Percentiles rank a stretch among this genome's conserved stretches.
phyloP scores from a whole-genome alignment of 1,284 basidiomycete species.

The Pseudozyma thailandica region DNA sequence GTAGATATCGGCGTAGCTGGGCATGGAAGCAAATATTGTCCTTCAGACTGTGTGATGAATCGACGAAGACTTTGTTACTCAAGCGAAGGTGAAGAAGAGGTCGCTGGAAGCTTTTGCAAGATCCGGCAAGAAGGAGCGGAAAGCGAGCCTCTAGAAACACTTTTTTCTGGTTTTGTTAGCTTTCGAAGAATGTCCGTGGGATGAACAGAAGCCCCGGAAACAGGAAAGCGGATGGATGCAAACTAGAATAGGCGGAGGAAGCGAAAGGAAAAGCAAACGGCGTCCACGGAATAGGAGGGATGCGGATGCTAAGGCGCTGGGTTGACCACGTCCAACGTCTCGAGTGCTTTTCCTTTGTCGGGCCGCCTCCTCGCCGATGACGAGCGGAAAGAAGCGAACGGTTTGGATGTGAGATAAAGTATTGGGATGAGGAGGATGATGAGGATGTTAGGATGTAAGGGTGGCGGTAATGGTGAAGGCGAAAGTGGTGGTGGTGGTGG shows the following conservation, averaged over 20 bases:
- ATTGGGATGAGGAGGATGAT: neutral
- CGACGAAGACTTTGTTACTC: no score
- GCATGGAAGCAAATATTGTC: slow-evolving; percentile 7
- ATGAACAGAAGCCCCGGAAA: neutral
- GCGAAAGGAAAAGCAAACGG: slow-evolving; percentile 7
- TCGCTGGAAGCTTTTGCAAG: neutral
- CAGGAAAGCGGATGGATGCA: neutral
- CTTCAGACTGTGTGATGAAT: neutral
- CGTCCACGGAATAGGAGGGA: slow-evolving; percentile 1
- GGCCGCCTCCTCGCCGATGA: slow-evolving; percentile 9
- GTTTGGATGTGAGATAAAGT: neutral
- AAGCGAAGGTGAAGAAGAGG: no score
- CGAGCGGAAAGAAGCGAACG: neutral
- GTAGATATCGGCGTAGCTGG: slow-evolving; percentile 53
- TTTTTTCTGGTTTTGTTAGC: neutral
- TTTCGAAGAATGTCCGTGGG: neutral
- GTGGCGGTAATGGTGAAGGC: neutral
- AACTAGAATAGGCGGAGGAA: slow-evolving; percentile 9
- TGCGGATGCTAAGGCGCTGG: slow-evolving; percentile 16
- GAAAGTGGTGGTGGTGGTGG: slow-evolving; percentile 23
- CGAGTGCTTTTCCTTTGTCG: slow-evolving; percentile 18
- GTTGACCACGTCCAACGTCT: slow-evolving; percentile 46
- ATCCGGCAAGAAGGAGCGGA: no score
- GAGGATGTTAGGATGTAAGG: slow-evolving; percentile 2
- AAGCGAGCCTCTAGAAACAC: neutral